These are phyloP conservation scores for Diaporthe citriasiana DNA, from an alignment of 2,329 filamentous ascomycete species.

Conservation along the genomic window DNA sequence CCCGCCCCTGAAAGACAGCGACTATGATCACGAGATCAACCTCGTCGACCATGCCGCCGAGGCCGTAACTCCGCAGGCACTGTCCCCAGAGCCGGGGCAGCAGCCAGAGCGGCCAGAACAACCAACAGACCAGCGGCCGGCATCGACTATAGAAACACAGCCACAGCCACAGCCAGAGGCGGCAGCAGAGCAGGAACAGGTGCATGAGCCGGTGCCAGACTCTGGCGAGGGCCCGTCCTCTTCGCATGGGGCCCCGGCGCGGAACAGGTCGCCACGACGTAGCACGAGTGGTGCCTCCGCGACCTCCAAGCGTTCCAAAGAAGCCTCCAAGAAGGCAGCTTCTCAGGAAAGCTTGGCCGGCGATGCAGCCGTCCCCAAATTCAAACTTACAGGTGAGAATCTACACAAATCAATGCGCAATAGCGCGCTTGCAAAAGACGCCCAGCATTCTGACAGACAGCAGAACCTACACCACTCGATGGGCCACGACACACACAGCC, in stretches of 20 bases:
- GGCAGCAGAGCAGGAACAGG: not conserved
- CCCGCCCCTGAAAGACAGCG: constrained; percentile 67
- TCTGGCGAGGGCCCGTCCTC: constrained; percentile 22
- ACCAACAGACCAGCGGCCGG: constrained; percentile 4
- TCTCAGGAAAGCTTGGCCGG: not conserved
- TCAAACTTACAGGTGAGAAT: constrained; percentile 37
- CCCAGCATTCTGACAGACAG: constrained; percentile 11
- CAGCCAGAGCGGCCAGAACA: constrained; percentile 12
- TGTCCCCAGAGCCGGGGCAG: constrained; percentile 26
- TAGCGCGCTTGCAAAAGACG: not conserved
- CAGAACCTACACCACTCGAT: constrained; percentile 40
- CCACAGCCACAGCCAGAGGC: not conserved
- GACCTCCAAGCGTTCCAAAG: not conserved
- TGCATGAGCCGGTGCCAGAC: not conserved
- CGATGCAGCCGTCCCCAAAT: constrained; percentile 16
- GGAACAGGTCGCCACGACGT: not conserved
- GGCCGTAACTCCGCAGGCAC: constrained; percentile 32
- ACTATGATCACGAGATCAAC: constrained; percentile 79
- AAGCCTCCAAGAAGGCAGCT: constrained; percentile 20
- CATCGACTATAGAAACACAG: not conserved
- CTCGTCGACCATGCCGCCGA: constrained; percentile 70
- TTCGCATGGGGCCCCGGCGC: not conserved
- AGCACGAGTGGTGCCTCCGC: constrained; percentile 19
- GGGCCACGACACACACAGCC: not conserved
- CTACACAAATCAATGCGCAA: not conserved